These are phyloP conservation scores for Ganoderma leucocontextum DNA, from an alignment of 1,284 basidiomycete species.

Conservation along the genomic window DNA sequence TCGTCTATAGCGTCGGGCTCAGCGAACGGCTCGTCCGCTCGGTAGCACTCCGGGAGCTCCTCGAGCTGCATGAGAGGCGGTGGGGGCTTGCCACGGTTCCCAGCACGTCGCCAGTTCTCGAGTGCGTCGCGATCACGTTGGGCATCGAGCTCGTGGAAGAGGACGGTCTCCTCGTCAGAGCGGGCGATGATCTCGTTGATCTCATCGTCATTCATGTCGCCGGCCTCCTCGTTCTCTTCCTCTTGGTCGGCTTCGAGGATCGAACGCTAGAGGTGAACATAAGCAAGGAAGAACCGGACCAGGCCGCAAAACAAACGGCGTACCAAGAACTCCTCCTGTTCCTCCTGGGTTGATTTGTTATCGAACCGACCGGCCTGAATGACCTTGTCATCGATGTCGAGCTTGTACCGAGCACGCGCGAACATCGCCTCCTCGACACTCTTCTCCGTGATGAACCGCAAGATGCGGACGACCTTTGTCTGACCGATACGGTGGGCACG, in stretches of 20 bases:
- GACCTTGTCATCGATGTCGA: slow-evolving; percentile 99
- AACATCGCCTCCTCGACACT: slow-evolving; percentile 99
- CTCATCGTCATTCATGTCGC: slow-evolving; percentile 97
- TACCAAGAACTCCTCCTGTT: slow-evolving; percentile 95
- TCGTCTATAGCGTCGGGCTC: slow-evolving; percentile 72
- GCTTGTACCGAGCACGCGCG: slow-evolving; percentile 93
- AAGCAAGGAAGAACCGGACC: neutral
- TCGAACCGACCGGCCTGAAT: slow-evolving; percentile 99
- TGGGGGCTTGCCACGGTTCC: slow-evolving; percentile 84
- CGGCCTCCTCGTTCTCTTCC: slow-evolving; percentile 91
- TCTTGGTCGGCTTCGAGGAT: slow-evolving; percentile 92
- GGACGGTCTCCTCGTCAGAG: slow-evolving; percentile 78
- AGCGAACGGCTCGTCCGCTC: slow-evolving; percentile 83
- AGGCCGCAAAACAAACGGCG: slow-evolving; percentile 41
- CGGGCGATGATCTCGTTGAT: slow-evolving; percentile 95
- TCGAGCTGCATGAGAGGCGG: slow-evolving; percentile 85
- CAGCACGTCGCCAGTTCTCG: slow-evolving; percentile 78
- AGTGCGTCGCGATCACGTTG: slow-evolving; percentile 80
- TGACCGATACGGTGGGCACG: slow-evolving; percentile 99
- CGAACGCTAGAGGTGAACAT: slow-evolving; percentile 61
- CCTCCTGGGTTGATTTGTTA: slow-evolving; percentile 97
- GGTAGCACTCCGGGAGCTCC: slow-evolving; percentile 95
- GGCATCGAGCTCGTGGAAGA: slow-evolving; percentile 89
- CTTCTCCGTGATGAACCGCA: slow-evolving; percentile 97
- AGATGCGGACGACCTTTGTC: slow-evolving; percentile 96